Percentiles rank a stretch among this genome's conserved stretches.
These are phyloP conservation scores for Lecanosticta acicola DNA, from an alignment of 2,329 filamentous ascomycete genomes.

Conservation along the genomic window DNA sequence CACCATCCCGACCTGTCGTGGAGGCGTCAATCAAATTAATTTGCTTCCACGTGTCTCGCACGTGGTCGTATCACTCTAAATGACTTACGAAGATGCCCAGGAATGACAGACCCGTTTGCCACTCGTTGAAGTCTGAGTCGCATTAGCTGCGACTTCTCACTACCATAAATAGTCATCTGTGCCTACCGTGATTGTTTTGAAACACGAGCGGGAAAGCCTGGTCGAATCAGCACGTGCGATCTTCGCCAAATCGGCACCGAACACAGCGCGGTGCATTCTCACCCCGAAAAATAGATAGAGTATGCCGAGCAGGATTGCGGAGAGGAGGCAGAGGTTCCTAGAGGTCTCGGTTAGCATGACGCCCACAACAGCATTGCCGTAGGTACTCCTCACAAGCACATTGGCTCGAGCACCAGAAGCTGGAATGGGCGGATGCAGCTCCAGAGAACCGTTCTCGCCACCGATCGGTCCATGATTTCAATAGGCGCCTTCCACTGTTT, in stretches of 20 bases:
- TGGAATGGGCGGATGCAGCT: slow-evolving; percentile 64
- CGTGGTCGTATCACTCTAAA: neutral
- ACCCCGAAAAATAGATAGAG: slow-evolving; percentile 82
- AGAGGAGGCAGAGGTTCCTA: slow-evolving; percentile 67
- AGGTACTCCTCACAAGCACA: slow-evolving; percentile 53
- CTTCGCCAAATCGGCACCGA: neutral
- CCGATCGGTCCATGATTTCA: slow-evolving; percentile 65
- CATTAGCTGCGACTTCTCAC: neutral
- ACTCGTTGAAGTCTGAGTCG: slow-evolving; percentile 1
- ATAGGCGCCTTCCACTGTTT: slow-evolving; percentile 66
- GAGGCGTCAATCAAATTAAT: slow-evolving; percentile 48
- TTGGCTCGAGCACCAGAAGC: slow-evolving; percentile 67
- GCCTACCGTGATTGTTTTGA: slow-evolving; percentile 63
- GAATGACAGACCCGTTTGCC: slow-evolving; percentile 72
- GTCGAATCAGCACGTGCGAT: slow-evolving; percentile 8
- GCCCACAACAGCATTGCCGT: neutral
- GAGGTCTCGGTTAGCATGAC: neutral
- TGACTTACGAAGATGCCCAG: slow-evolving; percentile 54
- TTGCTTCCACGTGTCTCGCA: slow-evolving; percentile 1
- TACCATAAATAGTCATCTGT: neutral
- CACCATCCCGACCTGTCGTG: slow-evolving; percentile 55
- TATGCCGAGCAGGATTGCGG: slow-evolving; percentile 78
- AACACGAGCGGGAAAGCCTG: slow-evolving; percentile 76
- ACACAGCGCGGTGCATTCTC: slow-evolving; percentile 2
- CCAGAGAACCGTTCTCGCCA: slow-evolving; percentile 49